A percentile compares a stretch with the other conserved stretches of the same genome.
Evolutionary conservation across 306 rosid genomes (phyloP).

Genomic region (Ormosia emarginata): DNA sequence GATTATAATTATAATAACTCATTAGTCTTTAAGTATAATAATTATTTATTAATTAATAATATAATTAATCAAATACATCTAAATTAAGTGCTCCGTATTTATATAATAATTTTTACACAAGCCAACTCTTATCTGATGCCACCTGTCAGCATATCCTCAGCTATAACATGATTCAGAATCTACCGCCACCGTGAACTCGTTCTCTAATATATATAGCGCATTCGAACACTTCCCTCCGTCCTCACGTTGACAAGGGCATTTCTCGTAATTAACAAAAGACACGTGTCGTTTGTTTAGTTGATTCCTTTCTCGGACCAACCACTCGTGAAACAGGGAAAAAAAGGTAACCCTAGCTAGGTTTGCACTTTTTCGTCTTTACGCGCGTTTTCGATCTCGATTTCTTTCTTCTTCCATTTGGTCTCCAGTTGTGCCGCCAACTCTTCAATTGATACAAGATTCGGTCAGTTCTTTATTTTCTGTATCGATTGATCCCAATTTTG

Average conservation of each 20-base stretch:
- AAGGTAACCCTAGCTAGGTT: conserved; percentile 51
- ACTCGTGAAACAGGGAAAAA: neutral
- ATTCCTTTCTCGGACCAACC: conserved; percentile 26
- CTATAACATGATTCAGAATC: neutral
- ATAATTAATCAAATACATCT: too few species aligned
- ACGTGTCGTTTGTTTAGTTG: conserved; percentile 38
- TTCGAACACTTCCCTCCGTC: conserved; percentile 2
- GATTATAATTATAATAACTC: too few species aligned
- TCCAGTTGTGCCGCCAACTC: neutral
- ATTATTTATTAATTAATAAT: too few species aligned
- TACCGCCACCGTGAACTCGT: neutral
- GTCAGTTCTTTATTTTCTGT: neutral
- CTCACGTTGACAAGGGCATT: conserved; percentile 19
- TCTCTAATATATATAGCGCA: neutral
- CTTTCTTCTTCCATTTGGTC: conserved; percentile 19
- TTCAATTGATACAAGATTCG: conserved; percentile 8
- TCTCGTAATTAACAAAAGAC: conserved; percentile 36
- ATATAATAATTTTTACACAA: neutral
- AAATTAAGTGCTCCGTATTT: too few species aligned
- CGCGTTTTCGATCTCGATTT: conserved; percentile 34
- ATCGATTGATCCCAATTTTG: conserved; percentile 26
- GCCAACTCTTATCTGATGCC: neutral
- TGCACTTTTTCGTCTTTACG: conserved; percentile 32
- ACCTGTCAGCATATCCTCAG: conserved; percentile 2
- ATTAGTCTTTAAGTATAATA: too few species aligned